Evolutionary conservation across 2,329 filamentous ascomycete genomes (phyloP).

Genomic region (Penicillium fuscoglaucum): DNA sequence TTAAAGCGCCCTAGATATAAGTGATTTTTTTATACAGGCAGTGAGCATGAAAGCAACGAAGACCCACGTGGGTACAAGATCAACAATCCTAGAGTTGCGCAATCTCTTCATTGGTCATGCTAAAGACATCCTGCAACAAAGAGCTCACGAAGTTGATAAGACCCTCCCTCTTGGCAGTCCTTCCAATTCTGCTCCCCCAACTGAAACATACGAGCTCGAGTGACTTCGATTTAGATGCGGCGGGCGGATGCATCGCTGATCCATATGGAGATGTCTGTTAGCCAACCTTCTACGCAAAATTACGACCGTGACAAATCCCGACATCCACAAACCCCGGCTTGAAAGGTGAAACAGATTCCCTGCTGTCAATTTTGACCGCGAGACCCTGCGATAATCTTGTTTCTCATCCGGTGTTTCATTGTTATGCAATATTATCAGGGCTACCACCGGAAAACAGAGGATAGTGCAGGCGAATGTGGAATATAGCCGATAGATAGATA

Average conservation of each 20-base stretch:
- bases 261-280: not conserved
- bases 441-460: not conserved
- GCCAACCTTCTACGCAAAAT: not conserved
- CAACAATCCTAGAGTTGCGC: not conserved
- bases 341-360: not conserved
- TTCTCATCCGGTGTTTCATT: not conserved
- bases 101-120: not conserved
- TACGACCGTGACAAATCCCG: not conserved
- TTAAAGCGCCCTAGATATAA: not conserved
- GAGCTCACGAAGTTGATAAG: not conserved
- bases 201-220: not conserved
- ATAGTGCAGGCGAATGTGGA: not conserved
- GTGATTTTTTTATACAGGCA: not conserved
- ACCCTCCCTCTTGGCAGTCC: not conserved
- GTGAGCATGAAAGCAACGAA: not conserved
- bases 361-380: not conserved
- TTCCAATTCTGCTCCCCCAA: not conserved
- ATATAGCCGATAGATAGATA: no score
- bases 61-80: not conserved
- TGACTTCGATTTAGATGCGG: not conserved
- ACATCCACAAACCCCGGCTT: not conserved
- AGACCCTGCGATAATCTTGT: not conserved
- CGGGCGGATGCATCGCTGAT: slow-evolving; percentile 3
- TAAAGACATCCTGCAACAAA: not conserved
- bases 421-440: not conserved